Conservation (phyloP, 1,139 yeast genomes). For the Scheffersomyces cryptocercus region DNA sequence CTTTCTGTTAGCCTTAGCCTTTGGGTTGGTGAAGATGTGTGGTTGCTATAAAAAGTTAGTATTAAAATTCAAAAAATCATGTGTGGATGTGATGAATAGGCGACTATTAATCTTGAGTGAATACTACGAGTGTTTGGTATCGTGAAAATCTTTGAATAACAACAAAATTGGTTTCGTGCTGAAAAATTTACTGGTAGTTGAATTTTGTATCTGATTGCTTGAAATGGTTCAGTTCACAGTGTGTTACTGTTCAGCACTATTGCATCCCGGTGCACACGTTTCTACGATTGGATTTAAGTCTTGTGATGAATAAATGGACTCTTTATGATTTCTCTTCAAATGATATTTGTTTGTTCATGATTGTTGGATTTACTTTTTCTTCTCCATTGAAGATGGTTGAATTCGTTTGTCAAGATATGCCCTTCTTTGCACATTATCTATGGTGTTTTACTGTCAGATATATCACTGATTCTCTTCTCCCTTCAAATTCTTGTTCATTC, state of each 20-base stretch:
- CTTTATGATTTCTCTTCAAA: background rate
- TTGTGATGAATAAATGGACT: background rate
- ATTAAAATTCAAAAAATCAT: constrained; percentile 6
- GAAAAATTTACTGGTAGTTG: too few species aligned
- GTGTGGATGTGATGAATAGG: too few species aligned
- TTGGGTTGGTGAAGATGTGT: constrained; percentile 99
- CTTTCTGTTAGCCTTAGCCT: constrained; percentile 97
- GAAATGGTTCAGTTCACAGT: too few species aligned
- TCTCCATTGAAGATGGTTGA: background rate
- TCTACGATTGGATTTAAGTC: too few species aligned
- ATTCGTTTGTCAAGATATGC: background rate
- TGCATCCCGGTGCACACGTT: too few species aligned
- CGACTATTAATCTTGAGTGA: too few species aligned
- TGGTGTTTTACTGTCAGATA: background rate
- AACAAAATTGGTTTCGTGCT: too few species aligned
- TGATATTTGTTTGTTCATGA: background rate
- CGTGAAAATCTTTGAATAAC: too few species aligned
- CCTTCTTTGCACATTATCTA: too few species aligned
- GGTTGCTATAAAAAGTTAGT: constrained; percentile 77
- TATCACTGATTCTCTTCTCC: background rate
- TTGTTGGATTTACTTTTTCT: background rate
- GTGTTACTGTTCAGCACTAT: too few species aligned
- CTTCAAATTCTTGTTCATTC: background rate
- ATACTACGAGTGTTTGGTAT: too few species aligned
- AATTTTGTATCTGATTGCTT: too few species aligned